Evolutionary conservation across 1,284 basidiomycete species (phyloP).

Genomic region (Puccinia novopanici): DNA sequence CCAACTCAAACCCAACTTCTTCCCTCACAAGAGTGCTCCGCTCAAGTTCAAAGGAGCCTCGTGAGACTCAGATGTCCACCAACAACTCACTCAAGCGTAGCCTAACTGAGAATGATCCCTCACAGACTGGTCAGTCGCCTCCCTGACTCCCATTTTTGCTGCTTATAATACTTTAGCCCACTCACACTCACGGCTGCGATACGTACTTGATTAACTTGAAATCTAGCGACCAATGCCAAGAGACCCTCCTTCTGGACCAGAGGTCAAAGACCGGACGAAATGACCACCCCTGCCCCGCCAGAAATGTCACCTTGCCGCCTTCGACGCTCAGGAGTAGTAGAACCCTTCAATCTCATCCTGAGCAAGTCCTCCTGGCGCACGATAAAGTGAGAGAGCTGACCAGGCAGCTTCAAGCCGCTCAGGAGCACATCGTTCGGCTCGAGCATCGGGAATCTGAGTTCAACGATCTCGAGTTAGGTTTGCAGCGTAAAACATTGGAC

Average conservation of each 20-base stretch:
- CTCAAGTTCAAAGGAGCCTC: slow-evolving; percentile 9
- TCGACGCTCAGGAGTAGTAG: slow-evolving; percentile 19
- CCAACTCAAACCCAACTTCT: neutral
- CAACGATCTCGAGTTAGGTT: slow-evolving; percentile 21
- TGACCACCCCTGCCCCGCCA: slow-evolving; percentile 23
- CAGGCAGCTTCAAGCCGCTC: slow-evolving; percentile 22
- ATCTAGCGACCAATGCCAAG: slow-evolving; percentile 6
- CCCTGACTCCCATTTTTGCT: neutral
- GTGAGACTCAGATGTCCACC: neutral
- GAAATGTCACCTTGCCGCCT: slow-evolving; percentile 27
- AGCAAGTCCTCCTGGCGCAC: slow-evolving; percentile 35
- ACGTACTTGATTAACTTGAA: neutral
- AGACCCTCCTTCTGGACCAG: neutral
- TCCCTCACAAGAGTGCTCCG: neutral
- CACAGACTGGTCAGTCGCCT: slow-evolving; percentile 13
- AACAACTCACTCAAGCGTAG: slow-evolving; percentile 7
- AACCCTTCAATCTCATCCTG: slow-evolving; percentile 19
- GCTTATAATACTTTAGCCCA: neutral
- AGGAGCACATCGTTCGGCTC: slow-evolving; percentile 21
- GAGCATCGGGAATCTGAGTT: slow-evolving; percentile 9
- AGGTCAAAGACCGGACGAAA: neutral
- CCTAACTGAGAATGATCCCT: slow-evolving; percentile 6
- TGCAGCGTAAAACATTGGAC: slow-evolving; percentile 38
- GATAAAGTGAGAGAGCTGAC: slow-evolving; percentile 24
- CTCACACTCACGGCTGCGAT: neutral